These are phyloP conservation scores for Pseudogymnoascus verrucosus DNA, from an alignment of 2,329 filamentous ascomycete genomes.

Conservation along the genomic window DNA sequence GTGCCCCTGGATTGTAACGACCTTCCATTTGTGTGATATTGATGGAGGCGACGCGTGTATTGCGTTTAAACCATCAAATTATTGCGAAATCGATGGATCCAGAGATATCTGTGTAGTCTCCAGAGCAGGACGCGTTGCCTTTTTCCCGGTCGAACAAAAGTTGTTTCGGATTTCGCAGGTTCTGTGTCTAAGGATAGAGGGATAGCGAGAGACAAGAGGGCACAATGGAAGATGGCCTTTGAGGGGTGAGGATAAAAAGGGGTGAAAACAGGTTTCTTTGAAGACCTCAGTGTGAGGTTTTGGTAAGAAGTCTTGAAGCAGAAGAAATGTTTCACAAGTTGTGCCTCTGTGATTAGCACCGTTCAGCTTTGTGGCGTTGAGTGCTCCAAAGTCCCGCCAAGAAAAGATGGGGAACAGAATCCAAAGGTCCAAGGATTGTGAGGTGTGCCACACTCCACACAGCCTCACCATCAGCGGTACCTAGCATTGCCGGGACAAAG, in stretches of 20 bases:
- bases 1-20: background rate
- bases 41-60: slow-evolving; percentile 6
- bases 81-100: background rate
- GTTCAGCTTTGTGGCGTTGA: background rate
- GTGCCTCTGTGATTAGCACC: slow-evolving; percentile 5
- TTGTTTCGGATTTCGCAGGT: background rate
- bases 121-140: background rate
- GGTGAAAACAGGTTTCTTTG: background rate
- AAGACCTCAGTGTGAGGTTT: background rate
- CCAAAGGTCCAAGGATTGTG: background rate
- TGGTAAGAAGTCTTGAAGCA: slow-evolving; percentile 6
- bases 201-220: background rate
- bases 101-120: slow-evolving; percentile 7
- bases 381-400: slow-evolving; percentile 6
- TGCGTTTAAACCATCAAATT: slow-evolving; percentile 7
- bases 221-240: background rate
- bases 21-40: slow-evolving; percentile 5
- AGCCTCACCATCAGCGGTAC: slow-evolving; percentile 5
- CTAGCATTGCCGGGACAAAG: slow-evolving; percentile 6
- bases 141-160: background rate
- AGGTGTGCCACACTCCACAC: slow-evolving; percentile 6
- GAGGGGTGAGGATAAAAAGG: background rate
- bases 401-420: slow-evolving; percentile 4
- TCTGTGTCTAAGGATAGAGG: background rate
- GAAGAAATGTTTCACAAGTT: slow-evolving; percentile 10